These are phyloP conservation scores for Leishmania braziliensis DNA, from an alignment of 208 protist genomes.

Conservation along the genomic window DNA sequence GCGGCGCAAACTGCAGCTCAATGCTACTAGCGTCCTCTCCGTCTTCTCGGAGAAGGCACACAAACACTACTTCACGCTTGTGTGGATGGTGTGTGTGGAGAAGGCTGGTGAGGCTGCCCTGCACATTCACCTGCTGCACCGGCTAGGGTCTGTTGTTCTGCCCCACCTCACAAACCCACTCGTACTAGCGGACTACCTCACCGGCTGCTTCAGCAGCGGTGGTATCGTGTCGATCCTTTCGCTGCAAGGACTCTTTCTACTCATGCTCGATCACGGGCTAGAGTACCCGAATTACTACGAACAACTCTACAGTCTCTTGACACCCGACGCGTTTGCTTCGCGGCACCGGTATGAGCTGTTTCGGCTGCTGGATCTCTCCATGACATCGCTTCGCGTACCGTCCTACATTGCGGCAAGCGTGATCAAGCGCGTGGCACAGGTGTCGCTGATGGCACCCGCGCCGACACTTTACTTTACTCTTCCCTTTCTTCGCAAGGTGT, in stretches of 20 bases:
- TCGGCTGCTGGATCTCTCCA: conserved; percentile 79
- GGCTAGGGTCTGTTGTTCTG: conserved; percentile 72
- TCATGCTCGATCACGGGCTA: conserved; percentile 90
- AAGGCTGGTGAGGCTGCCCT: conserved; percentile 53
- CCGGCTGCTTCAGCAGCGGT: conserved; percentile 80
- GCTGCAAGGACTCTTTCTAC: conserved; percentile 84
- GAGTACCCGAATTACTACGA: conserved; percentile 93
- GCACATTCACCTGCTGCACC: conserved; percentile 83
- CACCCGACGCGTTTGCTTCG: conserved; percentile 79
- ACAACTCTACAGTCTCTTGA: conserved; percentile 90
- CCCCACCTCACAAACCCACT: conserved; percentile 85
- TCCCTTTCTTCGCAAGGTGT: conserved; percentile 82
- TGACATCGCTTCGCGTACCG: conserved; percentile 81
- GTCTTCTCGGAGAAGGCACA: conserved; percentile 86
- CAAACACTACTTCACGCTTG: conserved; percentile 77
- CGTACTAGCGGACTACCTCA: conserved; percentile 86
- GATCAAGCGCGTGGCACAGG: conserved; percentile 71
- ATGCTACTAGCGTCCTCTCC: conserved; percentile 51
- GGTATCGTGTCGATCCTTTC: conserved; percentile 87
- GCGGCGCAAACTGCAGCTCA: conserved; percentile 66
- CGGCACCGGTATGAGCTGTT: conserved; percentile 89
- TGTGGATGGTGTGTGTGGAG: conserved; percentile 81
- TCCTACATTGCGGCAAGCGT: conserved; percentile 86
- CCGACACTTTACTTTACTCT: conserved; percentile 88
- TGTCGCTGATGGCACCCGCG: conserved; percentile 65